Percentiles rank a stretch among this genome's conserved stretches.
Conservation (phyloP, 2,329 filamentous ascomycete species). For the Thielaviopsis musarum region DNA sequence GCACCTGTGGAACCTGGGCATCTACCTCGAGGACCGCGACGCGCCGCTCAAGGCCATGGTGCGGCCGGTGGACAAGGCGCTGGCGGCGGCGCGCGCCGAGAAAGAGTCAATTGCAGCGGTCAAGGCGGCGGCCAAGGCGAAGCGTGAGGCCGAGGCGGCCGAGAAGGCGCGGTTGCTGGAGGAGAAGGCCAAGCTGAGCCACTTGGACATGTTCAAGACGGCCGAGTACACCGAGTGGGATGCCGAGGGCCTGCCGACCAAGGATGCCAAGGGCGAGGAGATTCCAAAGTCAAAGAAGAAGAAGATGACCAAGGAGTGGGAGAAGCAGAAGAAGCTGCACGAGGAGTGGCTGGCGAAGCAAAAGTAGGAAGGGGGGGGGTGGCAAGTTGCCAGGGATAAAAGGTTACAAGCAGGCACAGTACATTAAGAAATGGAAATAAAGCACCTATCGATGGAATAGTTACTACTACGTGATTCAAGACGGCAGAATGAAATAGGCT, state of each 20-base stretch:
- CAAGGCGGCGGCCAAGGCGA: conserved; percentile 37
- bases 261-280: conserved; percentile 60
- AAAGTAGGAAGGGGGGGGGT: background rate
- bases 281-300: conserved; percentile 65
- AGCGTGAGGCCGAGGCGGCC: conserved; percentile 31
- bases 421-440: background rate
- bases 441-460: background rate
- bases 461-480: too few relatives aligned
- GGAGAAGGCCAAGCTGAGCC: conserved; percentile 39
- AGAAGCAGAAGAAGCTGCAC: conserved; percentile 73
- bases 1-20: conserved; percentile 63
- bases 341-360: conserved; percentile 33
- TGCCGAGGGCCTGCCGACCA: conserved; percentile 61
- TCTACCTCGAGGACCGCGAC: conserved; percentile 76
- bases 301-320: conserved; percentile 79
- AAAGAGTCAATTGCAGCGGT: conserved; percentile 37
- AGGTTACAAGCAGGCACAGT: background rate
- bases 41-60: conserved; percentile 54
- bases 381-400: too few relatives aligned
- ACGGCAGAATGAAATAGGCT: too few relatives aligned
- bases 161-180: conserved; percentile 26
- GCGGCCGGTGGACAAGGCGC: conserved; percentile 40
- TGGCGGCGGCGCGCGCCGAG: conserved; percentile 41
- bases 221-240: conserved; percentile 65
- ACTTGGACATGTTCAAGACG: conserved; percentile 37